These are phyloP conservation scores for Ganoderma lucidum DNA, from an alignment of 1,284 basidiomycete species.

Conservation along the genomic window DNA sequence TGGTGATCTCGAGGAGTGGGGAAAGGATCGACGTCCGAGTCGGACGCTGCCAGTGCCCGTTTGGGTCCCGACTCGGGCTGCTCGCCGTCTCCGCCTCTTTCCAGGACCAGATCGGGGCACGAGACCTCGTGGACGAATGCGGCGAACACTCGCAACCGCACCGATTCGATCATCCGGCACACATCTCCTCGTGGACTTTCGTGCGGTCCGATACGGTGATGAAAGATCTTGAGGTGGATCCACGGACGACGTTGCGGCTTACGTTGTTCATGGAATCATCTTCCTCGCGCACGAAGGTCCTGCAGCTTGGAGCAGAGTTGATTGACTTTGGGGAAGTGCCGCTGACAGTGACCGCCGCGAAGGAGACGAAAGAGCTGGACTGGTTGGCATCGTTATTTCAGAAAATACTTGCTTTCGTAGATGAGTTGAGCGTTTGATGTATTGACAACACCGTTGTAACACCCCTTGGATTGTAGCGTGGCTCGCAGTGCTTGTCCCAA, in stretches of 20 bases:
- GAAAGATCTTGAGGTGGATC: not conserved
- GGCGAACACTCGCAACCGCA: not conserved
- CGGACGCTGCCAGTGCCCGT: not conserved
- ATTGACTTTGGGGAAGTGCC: not conserved
- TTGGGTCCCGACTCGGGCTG: not conserved
- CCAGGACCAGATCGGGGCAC: not conserved
- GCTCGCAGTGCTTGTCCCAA: too few relatives aligned
- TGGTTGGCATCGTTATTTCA: not conserved
- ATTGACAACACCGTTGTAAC: not conserved
- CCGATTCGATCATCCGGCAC: not conserved
- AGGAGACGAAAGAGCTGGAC: not conserved
- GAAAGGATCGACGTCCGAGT: not conserved
- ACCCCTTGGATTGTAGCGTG: not conserved
- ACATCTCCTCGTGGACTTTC: not conserved
- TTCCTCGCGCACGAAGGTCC: not conserved
- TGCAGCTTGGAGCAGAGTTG: not conserved
- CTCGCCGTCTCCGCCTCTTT: not conserved
- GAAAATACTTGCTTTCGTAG: not conserved
- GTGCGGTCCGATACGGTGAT: not conserved
- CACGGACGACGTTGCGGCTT: not conserved
- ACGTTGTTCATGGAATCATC: not conserved
- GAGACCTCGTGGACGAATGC: not conserved
- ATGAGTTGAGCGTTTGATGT: too few relatives aligned
- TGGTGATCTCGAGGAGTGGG: not conserved
- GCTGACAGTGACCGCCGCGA: not conserved